A percentile compares a stretch with the other conserved stretches of the same genome.
Evolutionary conservation across 208 protist species (phyloP).

Genomic region (Phytomonas francai): DNA sequence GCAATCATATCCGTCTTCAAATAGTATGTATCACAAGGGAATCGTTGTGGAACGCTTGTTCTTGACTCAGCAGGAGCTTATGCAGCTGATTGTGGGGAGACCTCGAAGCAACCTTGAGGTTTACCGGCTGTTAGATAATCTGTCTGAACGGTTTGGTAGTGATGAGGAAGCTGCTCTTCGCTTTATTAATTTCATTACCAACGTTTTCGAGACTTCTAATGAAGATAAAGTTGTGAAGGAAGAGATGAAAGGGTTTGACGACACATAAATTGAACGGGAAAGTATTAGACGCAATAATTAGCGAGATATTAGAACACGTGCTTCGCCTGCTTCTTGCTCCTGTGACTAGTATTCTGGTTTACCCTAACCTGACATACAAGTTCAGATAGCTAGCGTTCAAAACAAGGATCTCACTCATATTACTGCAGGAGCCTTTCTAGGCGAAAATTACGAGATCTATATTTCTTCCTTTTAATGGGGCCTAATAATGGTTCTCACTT

Average conservation of each 20-base stretch:
- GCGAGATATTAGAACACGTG: not conserved
- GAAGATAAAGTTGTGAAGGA: constrained; percentile 7
- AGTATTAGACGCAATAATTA: not conserved
- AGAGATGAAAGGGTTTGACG: not conserved
- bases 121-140: constrained; percentile 50
- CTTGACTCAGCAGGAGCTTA: constrained; percentile 40
- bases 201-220: constrained; percentile 12
- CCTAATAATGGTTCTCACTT: not conserved
- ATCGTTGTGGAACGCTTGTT: not conserved
- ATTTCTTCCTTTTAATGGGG: not conserved
- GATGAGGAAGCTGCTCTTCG: constrained; percentile 32
- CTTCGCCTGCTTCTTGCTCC: not conserved
- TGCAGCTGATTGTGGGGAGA: constrained; percentile 48
- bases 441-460: not conserved
- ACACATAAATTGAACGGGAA: not conserved
- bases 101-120: constrained; percentile 45
- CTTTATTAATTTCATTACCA: constrained; percentile 36
- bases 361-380: not conserved
- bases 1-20: not conserved
- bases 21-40: not conserved
- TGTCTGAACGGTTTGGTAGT: constrained; percentile 28
- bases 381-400: not conserved
- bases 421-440: not conserved
- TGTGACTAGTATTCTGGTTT: not conserved
- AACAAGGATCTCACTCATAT: not conserved